Evolutionary conservation across 2,329 filamentous ascomycete genomes (phyloP).

Genomic region (Sporothrix pallida): DNA sequence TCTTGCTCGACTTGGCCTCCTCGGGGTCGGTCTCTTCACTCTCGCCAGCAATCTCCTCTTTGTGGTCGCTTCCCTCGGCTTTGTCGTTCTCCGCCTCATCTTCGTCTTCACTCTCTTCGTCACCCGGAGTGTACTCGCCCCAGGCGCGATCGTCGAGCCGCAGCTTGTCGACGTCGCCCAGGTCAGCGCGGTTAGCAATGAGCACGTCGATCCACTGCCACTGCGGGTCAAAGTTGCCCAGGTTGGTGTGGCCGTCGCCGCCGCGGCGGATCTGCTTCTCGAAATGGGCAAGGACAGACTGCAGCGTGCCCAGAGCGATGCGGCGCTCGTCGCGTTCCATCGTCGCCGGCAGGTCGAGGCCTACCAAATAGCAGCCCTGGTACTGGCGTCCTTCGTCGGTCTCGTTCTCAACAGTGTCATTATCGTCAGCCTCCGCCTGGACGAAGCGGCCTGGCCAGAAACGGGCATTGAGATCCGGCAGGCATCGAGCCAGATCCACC

Average conservation of each 20-base stretch:
- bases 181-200: constrained; percentile 48
- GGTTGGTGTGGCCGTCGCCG: constrained; percentile 38
- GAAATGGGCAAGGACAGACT: constrained; percentile 53
- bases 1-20: constrained; percentile 36
- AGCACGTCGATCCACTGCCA: constrained; percentile 56
- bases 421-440: constrained; percentile 41
- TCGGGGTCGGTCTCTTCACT: constrained; percentile 35
- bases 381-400: constrained; percentile 52
- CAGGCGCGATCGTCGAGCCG: constrained; percentile 56
- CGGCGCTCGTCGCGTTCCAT: constrained; percentile 51
- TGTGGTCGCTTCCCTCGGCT: constrained; percentile 48
- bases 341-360: constrained; percentile 50
- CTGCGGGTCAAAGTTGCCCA: constrained; percentile 56
- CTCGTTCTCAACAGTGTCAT: neutral
- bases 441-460: constrained; percentile 69
- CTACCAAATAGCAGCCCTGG: constrained; percentile 66
- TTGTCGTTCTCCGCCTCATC: constrained; percentile 47
- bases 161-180: constrained; percentile 46
- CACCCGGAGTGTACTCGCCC: constrained; percentile 52
- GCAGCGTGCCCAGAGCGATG: constrained; percentile 52
- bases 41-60: constrained; percentile 45
- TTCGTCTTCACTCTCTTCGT: constrained; percentile 54
- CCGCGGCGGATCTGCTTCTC: constrained; percentile 51
- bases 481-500: constrained; percentile 61
- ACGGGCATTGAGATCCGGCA: constrained; percentile 58